Conservation (phyloP, 2,329 filamentous ascomycete genomes). For the Calonectria crousiana region DNA sequence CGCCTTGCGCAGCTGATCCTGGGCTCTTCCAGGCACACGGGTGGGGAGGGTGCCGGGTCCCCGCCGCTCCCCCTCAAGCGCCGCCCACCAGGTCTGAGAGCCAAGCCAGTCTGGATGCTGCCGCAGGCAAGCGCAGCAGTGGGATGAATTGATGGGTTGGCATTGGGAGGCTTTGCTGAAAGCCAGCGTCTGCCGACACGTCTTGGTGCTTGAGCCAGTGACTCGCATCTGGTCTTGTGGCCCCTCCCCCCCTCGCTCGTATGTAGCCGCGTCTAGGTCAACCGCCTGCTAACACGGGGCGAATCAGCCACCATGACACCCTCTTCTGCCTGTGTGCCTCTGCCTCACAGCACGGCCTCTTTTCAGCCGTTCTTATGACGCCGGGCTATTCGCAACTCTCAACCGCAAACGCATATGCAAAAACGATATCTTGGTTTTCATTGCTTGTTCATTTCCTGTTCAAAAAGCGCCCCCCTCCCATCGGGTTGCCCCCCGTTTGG, state of each 20-base stretch:
- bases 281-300: background rate
- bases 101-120: background rate
- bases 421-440: no score
- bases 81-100: background rate
- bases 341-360: background rate
- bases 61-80: background rate
- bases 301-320: slow-evolving; percentile 11
- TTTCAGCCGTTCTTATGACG: background rate
- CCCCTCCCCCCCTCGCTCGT: background rate
- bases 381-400: background rate
- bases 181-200: background rate
- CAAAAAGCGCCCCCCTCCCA: background rate
- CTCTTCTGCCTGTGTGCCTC: background rate
- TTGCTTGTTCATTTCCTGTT: background rate
- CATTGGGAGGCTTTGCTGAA: background rate
- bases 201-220: background rate
- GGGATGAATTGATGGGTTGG: background rate
- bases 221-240: slow-evolving; percentile 7
- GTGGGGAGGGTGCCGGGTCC: slow-evolving; percentile 11
- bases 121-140: background rate
- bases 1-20: background rate
- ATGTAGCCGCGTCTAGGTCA: background rate
- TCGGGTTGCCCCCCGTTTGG: background rate
- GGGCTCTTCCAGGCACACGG: slow-evolving; percentile 19
- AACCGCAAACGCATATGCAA: background rate